Base-by-base conservation (phyloP, 768 basidiomycete species). In the Xanthoconium stramineum region DNA sequence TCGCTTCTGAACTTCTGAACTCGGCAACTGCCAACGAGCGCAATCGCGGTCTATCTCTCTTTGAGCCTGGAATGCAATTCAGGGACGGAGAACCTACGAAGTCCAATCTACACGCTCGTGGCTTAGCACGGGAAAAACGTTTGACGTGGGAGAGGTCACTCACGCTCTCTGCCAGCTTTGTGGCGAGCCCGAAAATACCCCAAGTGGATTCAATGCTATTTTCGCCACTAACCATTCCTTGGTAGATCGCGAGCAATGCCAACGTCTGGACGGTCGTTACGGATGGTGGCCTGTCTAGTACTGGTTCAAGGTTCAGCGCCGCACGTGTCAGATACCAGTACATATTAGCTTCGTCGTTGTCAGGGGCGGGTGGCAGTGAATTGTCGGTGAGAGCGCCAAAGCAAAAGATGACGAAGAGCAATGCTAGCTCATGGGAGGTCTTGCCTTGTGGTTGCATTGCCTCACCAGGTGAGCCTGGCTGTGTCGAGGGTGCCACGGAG, bases 191-290 rank as follows among this genome's bases (percentile, higher is more conserved):
- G 69, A 87, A 82, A 29, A 83, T 71, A 7, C 80, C 78, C 86
- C 86, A 88, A 9, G 84, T 85, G 40, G 76, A 78, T 66, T 88
- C 85, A 40, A 85, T 86, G 52, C 85, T 86, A 49, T 87, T 82
- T 61, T 89, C 86, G 30, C 81, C 81, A 6, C 82, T 82, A 58
- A 79, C 79, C 38, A 89, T 62, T 1, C 87, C 88, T 65, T 88
- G 81, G 57, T 85, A 89, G 48, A 90, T 88, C 1, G 79, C 86
- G 76, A 90, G 82, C 53, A 89, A 65, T 13, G 82, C 78, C 43
- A 90, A 64, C 0, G 84, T 77, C 67, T 89, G 88, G 9, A 89
- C 79, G 0, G 86, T 89, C 20, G 83, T 74, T 3, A 89, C 83
- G n/a, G 82, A 82, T 0, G 88, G 87, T 0, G 88, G 84, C 7